Percentiles rank a stretch among this genome's conserved stretches.
phyloP scores from a whole-genome alignment of 768 basidiomycete species.

The Tricholoma bakamatsutake region DNA sequence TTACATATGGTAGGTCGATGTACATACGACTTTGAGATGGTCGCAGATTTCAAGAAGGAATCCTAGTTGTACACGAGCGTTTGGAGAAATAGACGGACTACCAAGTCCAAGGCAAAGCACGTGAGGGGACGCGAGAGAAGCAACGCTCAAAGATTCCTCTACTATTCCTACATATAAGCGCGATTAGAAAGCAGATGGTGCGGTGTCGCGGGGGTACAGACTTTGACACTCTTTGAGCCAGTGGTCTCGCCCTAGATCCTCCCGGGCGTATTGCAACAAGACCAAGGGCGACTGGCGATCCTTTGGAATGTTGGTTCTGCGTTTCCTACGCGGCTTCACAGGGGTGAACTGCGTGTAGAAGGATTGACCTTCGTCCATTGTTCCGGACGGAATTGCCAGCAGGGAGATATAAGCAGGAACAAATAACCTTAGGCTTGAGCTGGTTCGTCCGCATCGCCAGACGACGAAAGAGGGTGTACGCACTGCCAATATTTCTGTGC shows the following conservation, averaged over 20 bases:
- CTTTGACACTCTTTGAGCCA: conserved; percentile 56
- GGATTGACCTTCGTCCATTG: conserved; percentile 14
- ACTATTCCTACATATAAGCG: conserved; percentile 28
- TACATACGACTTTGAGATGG: conserved; percentile 55
- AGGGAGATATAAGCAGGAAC: conserved; percentile 8
- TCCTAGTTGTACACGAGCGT: conserved; percentile 63
- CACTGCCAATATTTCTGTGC: background rate
- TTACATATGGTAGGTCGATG: conserved; percentile 6
- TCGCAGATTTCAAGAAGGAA: conserved; percentile 54
- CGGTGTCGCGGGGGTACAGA: conserved; percentile 25
- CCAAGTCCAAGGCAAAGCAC: conserved; percentile 72
- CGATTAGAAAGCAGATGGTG: conserved; percentile 9
- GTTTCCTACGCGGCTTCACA: conserved; percentile 47
- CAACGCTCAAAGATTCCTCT: conserved; percentile 24
- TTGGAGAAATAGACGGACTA: conserved; percentile 57
- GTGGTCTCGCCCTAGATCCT: conserved; percentile 41
- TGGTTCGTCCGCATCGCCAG: conserved; percentile 13
- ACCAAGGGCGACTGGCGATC: conserved; percentile 29
- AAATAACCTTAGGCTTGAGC: conserved; percentile 17
- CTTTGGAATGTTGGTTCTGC: conserved; percentile 30
- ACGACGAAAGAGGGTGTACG: background rate
- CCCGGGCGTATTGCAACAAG: conserved; percentile 35
- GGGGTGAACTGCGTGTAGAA: conserved; percentile 49
- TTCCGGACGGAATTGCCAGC: too few species aligned
- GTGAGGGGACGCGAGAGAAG: conserved; percentile 21